Percentiles rank a stretch among this genome's conserved stretches.
phyloP scores from a whole-genome alignment of 805 yeast species.

The Clavispora phyllophila region DNA sequence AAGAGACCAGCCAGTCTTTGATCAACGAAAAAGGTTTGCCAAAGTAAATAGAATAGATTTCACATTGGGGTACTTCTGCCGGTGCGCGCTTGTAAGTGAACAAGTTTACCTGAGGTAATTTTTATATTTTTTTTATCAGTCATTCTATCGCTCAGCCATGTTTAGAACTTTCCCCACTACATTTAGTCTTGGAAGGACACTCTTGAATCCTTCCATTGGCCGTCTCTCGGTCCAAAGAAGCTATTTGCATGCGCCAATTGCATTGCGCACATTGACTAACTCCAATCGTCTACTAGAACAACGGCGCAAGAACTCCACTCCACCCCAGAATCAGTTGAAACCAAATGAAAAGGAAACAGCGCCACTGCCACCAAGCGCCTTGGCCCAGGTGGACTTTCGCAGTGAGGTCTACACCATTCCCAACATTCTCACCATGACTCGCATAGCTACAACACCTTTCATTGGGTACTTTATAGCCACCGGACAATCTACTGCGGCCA shows the following conservation, averaged over 20 bases:
- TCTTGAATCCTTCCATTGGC: neutral
- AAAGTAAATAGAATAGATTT: constrained; percentile 20
- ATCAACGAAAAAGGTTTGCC: constrained; percentile 61
- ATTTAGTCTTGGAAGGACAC: neutral
- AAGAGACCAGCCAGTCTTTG: constrained; percentile 49
- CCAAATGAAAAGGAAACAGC: neutral
- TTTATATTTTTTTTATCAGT: neutral
- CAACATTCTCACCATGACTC: constrained; percentile 72
- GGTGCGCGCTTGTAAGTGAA: neutral
- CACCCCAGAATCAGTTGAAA: neutral
- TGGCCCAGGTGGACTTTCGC: constrained; percentile 1
- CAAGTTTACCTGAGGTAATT: no score
- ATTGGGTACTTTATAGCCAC: constrained; percentile 75
- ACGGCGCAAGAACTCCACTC: neutral
- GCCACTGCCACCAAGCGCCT: neutral
- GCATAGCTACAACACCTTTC: constrained; percentile 78
- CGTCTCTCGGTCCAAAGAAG: neutral
- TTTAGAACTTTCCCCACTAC: neutral
- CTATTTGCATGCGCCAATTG: neutral
- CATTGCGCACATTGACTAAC: neutral
- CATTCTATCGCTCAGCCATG: neutral
- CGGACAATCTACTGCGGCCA: constrained; percentile 59
- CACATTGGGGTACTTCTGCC: neutral
- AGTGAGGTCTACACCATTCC: constrained; percentile 72
- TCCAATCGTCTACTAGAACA: neutral